Percentiles rank a stretch among this genome's conserved stretches.
Conservation (phyloP, 1,284 basidiomycete genomes). For the Phellopilus nigrolimitatus region DNA sequence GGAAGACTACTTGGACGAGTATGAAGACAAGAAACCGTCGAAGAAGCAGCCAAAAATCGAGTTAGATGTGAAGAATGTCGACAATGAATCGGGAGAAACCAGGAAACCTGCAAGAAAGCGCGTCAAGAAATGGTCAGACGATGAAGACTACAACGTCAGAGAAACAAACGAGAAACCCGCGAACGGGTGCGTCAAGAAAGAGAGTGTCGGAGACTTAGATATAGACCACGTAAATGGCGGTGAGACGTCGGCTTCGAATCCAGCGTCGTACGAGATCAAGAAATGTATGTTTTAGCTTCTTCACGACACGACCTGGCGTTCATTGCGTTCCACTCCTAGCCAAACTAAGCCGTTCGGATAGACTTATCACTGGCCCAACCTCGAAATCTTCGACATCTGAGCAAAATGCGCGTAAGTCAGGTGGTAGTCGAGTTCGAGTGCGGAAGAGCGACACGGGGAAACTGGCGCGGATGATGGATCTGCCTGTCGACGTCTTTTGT, state of each 20-base stretch:
- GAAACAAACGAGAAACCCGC: background rate
- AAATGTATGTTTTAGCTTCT: too few relatives aligned
- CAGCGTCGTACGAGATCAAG: too few relatives aligned
- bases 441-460: background rate
- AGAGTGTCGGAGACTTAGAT: too few relatives aligned
- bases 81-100: too few relatives aligned
- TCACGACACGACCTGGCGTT: too few relatives aligned
- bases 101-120: background rate
- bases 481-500: conserved; percentile 7
- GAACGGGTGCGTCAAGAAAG: too few relatives aligned
- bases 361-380: background rate
- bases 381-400: background rate
- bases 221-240: too few relatives aligned
- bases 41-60: too few relatives aligned
- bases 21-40: too few relatives aligned
- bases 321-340: background rate
- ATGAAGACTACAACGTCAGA: background rate
- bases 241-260: too few relatives aligned
- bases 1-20: background rate
- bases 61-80: too few relatives aligned
- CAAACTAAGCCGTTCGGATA: background rate
- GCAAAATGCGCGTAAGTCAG: background rate
- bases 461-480: background rate
- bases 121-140: background rate
- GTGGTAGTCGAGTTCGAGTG: background rate